A percentile compares a stretch with the other conserved stretches of the same genome.
Evolutionary conservation across 257 asterid genomes (phyloP).

Genomic region (Solanum tarijense): DNA sequence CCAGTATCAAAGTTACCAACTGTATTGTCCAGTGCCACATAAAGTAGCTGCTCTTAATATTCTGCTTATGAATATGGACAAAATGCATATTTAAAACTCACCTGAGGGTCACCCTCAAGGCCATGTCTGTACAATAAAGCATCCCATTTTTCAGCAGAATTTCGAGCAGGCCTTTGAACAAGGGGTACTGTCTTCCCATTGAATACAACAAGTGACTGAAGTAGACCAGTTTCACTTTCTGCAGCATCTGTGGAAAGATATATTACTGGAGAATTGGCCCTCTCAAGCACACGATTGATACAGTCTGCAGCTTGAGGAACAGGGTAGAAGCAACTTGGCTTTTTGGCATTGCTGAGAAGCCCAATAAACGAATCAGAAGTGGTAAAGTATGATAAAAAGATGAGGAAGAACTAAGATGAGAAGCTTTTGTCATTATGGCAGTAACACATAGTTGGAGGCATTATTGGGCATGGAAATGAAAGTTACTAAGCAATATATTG

Average conservation of each 20-base stretch:
- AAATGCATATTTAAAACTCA: constrained; percentile 11
- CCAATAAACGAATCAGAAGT: background rate
- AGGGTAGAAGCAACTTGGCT: constrained; percentile 87
- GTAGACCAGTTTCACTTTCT: constrained; percentile 77
- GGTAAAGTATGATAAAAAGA: background rate
- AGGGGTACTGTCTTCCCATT: constrained; percentile 91
- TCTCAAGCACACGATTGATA: constrained; percentile 72
- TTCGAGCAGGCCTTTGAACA: constrained; percentile 76
- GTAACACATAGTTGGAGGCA: background rate
- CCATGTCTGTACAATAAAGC: constrained; percentile 85
- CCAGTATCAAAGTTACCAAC: background rate
- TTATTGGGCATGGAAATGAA: background rate
- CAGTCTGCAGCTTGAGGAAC: constrained; percentile 88
- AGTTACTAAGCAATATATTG: background rate
- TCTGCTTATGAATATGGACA: background rate
- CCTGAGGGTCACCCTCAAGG: constrained; percentile 85
- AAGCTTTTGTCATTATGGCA: background rate
- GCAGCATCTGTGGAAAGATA: constrained; percentile 97
- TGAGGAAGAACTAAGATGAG: background rate
- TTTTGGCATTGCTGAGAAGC: constrained; percentile 70
- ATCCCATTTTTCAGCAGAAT: constrained; percentile 95
- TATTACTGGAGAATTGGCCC: constrained; percentile 68
- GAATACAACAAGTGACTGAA: constrained; percentile 66
- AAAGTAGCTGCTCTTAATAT: background rate
- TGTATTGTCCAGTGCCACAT: background rate